Conservation (phyloP, 768 basidiomycete species). For the Phlebiopsis gigantea region DNA sequence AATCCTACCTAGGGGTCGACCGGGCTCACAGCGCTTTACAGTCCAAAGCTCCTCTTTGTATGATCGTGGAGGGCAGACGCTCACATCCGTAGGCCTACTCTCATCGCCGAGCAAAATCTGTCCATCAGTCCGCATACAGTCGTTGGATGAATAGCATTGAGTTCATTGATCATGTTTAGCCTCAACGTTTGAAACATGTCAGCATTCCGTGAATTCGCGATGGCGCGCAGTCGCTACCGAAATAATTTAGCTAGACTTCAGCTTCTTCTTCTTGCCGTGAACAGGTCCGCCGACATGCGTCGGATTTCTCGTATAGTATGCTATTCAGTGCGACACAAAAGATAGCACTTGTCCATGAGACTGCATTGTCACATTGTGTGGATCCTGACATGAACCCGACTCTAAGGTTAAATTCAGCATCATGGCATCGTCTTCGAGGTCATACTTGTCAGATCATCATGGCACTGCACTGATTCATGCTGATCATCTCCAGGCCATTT, state of each 20-base stretch:
- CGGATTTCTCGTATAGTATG: not conserved
- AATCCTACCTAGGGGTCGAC: too few species aligned
- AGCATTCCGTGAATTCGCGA: not conserved
- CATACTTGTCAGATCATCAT: not conserved
- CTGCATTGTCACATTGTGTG: not conserved
- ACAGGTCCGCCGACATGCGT: not conserved
- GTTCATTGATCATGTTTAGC: not conserved
- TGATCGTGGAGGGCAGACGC: not conserved
- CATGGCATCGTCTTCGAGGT: not conserved
- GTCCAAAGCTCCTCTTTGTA: not conserved
- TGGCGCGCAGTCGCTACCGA: not conserved
- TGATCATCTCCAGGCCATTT: not conserved
- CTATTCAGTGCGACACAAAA: not conserved
- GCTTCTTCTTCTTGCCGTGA: not conserved
- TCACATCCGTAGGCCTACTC: not conserved
- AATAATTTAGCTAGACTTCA: not conserved
- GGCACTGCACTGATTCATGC: not conserved
- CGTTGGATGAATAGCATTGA: not conserved
- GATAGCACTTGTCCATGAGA: not conserved
- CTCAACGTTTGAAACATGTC: not conserved
- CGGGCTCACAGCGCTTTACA: too few species aligned
- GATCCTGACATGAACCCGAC: too few species aligned
- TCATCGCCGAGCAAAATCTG: not conserved
- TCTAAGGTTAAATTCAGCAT: not conserved
- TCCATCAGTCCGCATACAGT: not conserved